Base-by-base conservation (phyloP, 2,329 filamentous ascomycete species). In the Fusarium sp. region DNA sequence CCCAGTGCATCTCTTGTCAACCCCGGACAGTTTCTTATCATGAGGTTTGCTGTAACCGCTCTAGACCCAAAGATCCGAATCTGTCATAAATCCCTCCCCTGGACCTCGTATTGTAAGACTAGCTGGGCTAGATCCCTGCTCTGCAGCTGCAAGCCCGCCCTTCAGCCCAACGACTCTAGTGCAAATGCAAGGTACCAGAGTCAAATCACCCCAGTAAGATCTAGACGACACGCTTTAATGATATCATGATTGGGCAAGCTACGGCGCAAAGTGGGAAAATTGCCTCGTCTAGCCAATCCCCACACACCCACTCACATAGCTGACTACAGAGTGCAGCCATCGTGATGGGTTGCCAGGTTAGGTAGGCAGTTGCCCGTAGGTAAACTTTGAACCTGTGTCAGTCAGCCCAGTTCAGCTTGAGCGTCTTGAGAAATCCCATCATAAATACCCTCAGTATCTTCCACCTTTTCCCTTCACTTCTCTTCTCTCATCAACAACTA, bases 361-460 rank as follows among this genome's bases (percentile, higher is more conserved):
- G 39, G 10, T 21, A 42, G 39, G 10, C 28, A 31, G 28, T 11
- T 10, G 28, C 13, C 28, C 10, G 28, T 31, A 28, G 9, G 26
- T 28, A 31, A 31, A 31, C 28, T 31, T 31, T 31, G 36, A 42
- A 15, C 19, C 31, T 39, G 33, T 19, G 11, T 40, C 51, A 19
- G 24, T 58, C 49, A 58, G 49, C 33, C 33, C 55, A 44, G 19
- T 36, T 55, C 33, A 56, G 39, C 22, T 17, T 45, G 8, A 19
- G n/a, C 43, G 26, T 34, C 10, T 5, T 31, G 19, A 21, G n/a
- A 11, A 11, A 31, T 40, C 22, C 26, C 26, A 44, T 52, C 50
- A 68, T 69, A 69, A 68, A 69, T 69, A 69, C 46, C 56, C 62
- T 62, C 53, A 47, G 15, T 38, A 53, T 46, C 58, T 60, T 65